A percentile compares a stretch with the other conserved stretches of the same genome.
Conservation (phyloP, 1,284 basidiomycete genomes). For the Malassezia japonica region DNA sequence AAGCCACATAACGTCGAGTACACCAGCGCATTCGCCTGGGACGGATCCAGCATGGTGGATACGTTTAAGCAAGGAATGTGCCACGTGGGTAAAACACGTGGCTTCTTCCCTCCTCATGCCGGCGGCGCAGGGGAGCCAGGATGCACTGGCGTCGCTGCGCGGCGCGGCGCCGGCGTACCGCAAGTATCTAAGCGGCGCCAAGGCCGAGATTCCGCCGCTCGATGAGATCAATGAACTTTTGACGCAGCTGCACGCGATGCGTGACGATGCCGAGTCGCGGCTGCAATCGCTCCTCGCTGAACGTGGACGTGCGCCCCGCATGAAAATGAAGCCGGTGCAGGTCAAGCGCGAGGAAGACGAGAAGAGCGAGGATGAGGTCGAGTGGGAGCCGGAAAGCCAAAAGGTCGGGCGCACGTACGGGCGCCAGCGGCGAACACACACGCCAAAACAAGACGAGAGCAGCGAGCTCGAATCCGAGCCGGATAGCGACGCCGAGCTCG, state of each 20-base stretch:
- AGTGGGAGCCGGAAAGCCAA: background rate
- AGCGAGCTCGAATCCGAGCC: background rate
- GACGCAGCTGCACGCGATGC: constrained; percentile 5
- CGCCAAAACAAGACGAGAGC: background rate
- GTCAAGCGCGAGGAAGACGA: background rate
- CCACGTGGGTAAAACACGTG: no score
- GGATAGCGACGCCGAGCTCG: background rate
- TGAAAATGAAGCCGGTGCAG: background rate
- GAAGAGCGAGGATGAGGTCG: background rate
- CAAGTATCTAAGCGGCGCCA: background rate
- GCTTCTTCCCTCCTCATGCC: background rate
- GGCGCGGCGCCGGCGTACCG: constrained; percentile 6
- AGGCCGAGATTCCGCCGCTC: background rate
- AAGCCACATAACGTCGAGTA: constrained; percentile 44
- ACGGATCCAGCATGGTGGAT: constrained; percentile 16
- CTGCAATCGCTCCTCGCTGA: constrained; percentile 2
- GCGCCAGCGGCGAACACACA: background rate
- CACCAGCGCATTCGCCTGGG: constrained; percentile 42
- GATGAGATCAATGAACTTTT: constrained; percentile 8
- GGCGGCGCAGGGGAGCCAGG: background rate
- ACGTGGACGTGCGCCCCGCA: background rate
- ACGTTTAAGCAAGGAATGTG: background rate
- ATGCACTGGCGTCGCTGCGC: background rate
- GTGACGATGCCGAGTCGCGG: constrained; percentile 3
- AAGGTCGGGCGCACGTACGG: constrained; percentile 5